A percentile compares a stretch with the other conserved stretches of the same genome.
Conservation (phyloP, 441 rosid species). For the Pelargonium cotyledonis region DNA sequence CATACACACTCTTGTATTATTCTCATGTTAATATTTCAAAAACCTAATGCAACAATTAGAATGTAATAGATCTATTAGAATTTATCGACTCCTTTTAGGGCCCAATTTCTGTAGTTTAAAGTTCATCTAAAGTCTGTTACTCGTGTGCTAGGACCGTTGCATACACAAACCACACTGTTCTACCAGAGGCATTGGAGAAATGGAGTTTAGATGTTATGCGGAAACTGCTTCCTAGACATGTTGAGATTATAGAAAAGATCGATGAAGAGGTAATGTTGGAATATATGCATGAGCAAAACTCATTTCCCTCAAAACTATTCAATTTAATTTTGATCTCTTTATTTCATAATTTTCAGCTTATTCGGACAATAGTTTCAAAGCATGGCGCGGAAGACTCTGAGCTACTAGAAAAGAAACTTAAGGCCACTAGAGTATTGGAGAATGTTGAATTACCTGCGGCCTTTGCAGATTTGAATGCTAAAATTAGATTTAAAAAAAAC, state of each 20-base stretch:
- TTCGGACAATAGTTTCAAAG: conserved; percentile 58
- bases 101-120: conserved; percentile 1
- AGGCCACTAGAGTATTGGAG: conserved; percentile 85
- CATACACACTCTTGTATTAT: too few relatives aligned
- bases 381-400: conserved; percentile 54
- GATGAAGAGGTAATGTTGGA: conserved; percentile 73
- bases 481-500: conserved; percentile 33
- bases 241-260: conserved; percentile 78
- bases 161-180: conserved; percentile 90
- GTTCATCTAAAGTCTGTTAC: conserved; percentile 10
- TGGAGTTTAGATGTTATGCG: conserved; percentile 92
- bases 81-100: background rate
- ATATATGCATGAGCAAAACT: conserved; percentile 13
- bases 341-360: conserved; percentile 40
- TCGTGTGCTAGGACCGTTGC: conserved; percentile 64
- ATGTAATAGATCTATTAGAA: background rate
- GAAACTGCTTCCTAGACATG: conserved; percentile 79
- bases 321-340: background rate
- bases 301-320: background rate
- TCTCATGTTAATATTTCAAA: too few relatives aligned
- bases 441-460: conserved; percentile 73
- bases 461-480: conserved; percentile 53
- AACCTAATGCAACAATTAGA: background rate
- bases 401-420: conserved; percentile 55
- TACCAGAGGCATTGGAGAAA: conserved; percentile 96